These are phyloP conservation scores for Chlamydomonas incerta DNA, from an alignment of 139 green algal species.

Conservation along the genomic window DNA sequence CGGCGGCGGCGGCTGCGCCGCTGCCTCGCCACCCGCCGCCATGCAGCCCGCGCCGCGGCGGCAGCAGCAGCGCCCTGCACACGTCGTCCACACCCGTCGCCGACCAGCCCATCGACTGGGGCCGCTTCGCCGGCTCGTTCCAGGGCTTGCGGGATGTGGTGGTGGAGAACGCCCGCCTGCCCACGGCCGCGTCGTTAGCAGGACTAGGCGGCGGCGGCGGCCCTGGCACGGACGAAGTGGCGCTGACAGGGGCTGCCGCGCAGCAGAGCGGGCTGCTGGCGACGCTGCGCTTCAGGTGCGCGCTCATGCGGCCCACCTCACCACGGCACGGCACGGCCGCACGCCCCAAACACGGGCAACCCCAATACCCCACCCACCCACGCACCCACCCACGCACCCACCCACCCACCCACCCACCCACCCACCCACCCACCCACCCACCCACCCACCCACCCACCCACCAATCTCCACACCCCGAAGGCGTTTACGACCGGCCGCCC, in stretches of 20 bases:
- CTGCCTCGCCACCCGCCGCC: neutral
- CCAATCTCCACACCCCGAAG: neutral
- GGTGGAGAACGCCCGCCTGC: neutral
- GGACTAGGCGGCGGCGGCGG: neutral
- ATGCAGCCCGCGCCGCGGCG: too few species aligned
- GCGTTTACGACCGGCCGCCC: too few species aligned
- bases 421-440: too few species aligned
- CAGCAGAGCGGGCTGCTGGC: neutral
- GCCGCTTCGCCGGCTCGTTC: neutral
- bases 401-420: too few species aligned
- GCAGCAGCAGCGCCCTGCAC: too few species aligned
- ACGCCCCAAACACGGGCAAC: too few species aligned
- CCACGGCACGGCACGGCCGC: too few species aligned
- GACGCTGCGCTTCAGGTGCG: slow-evolving; percentile 16
- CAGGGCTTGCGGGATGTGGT: neutral
- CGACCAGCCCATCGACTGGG: slow-evolving; percentile 12
- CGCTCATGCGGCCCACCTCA: too few species aligned
- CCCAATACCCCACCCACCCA: too few species aligned
- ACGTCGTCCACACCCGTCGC: too few species aligned
- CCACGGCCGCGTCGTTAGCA: neutral
- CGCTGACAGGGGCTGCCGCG: neutral
- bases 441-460: too few species aligned
- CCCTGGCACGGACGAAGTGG: neutral
- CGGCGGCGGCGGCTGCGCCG: neutral
- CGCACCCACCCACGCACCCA: too few species aligned